phyloP scores from a whole-genome alignment of 176 grass and related monocot genomes.

The Bothriochloa decipiens region DNA sequence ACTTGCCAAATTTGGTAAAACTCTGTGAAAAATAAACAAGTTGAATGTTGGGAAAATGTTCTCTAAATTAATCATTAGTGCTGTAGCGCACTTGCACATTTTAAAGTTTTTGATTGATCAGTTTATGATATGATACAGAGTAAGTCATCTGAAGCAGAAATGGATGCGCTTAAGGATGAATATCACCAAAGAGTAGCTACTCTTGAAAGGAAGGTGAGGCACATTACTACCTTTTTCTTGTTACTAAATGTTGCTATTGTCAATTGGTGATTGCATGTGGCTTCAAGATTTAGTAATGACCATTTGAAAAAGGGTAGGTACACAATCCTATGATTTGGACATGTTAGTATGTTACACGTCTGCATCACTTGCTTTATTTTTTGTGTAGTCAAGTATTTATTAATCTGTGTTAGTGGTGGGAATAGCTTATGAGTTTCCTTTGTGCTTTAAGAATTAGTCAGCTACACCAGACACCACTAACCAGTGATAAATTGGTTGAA shows the following conservation, averaged over 20 bases:
- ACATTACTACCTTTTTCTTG: slow-evolving; percentile 8
- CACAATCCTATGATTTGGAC: background rate
- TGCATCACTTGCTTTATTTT: background rate
- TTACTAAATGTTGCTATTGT: slow-evolving; percentile 1
- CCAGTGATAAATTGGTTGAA: background rate
- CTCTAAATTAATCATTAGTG: background rate
- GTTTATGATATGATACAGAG: slow-evolving; percentile 57
- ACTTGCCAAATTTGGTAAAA: slow-evolving; percentile 13
- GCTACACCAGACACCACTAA: background rate
- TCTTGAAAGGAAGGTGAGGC: slow-evolving; percentile 96
- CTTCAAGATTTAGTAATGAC: slow-evolving; percentile 11
- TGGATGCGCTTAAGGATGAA: slow-evolving; percentile 90
- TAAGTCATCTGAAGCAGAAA: slow-evolving; percentile 78
- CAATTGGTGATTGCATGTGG: background rate
- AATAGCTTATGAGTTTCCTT: slow-evolving; percentile 25
- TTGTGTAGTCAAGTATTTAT: background rate
- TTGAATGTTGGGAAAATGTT: slow-evolving; percentile 20
- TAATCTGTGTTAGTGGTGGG: background rate
- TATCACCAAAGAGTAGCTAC: slow-evolving; percentile 93
- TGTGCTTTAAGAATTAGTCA: slow-evolving; percentile 18
- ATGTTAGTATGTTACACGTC: background rate
- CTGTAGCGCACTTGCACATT: slow-evolving; percentile 8
- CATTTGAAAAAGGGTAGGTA: background rate
- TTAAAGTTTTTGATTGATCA: slow-evolving; percentile 17
- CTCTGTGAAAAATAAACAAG: background rate